phyloP scores from a whole-genome alignment of 1,284 basidiomycete genomes.

The Schizophyllum commune region DNA sequence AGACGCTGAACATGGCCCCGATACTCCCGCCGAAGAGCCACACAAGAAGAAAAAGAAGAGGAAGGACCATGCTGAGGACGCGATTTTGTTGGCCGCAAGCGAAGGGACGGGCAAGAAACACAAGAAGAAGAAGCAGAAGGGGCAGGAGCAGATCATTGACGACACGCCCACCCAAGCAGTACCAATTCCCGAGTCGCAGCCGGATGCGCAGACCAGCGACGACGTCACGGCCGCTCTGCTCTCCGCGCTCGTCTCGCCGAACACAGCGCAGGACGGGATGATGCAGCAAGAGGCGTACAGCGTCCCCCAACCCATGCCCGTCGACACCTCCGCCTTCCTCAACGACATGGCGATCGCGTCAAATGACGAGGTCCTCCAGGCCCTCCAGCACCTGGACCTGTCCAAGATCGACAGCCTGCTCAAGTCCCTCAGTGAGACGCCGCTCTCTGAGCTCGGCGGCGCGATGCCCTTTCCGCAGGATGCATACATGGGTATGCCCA shows the following conservation, averaged over 20 bases:
- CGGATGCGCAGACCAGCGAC: neutral
- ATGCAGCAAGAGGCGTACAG: neutral
- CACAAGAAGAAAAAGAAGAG: constrained; percentile 15
- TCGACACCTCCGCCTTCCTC: constrained; percentile 27
- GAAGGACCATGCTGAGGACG: neutral
- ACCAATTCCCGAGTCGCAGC: neutral
- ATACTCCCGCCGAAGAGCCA: constrained; percentile 4
- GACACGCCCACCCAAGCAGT: neutral
- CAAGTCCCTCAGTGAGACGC: constrained; percentile 40
- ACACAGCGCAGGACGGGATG: neutral
- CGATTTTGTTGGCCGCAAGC: neutral
- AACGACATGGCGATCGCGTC: constrained; percentile 44
- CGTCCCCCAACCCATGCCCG: constrained; percentile 9
- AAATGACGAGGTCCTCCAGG: constrained; percentile 67
- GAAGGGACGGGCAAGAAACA: neutral
- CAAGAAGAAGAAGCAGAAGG: constrained; percentile 8
- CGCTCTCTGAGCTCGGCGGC: constrained; percentile 24
- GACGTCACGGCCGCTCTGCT: neutral
- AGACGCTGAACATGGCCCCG: constrained; percentile 16
- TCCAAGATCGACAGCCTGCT: constrained; percentile 59
- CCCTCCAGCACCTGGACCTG: constrained; percentile 63
- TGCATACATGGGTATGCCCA: neutral
- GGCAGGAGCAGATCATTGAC: neutral
- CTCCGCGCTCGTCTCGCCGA: neutral
- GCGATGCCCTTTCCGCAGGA: constrained; percentile 10